Percentiles rank a stretch among this genome's conserved stretches.
Conservation (phyloP, 495 filamentous ascomycete genomes). For the Hypoxylon fuscum region DNA sequence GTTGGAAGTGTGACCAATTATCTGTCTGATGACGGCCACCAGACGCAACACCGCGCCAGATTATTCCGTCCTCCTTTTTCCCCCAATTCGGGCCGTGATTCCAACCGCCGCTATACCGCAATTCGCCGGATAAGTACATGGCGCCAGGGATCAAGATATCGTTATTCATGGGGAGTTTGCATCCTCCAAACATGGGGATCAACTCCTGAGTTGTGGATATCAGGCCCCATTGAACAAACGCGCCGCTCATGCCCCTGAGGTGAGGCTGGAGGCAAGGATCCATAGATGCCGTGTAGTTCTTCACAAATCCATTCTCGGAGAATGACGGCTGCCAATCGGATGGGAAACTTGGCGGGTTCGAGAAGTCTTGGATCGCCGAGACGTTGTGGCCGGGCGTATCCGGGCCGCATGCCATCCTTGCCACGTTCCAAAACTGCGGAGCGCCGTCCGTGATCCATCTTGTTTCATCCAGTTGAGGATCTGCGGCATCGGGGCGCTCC, state of each 20-base stretch:
- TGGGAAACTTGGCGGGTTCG: conserved; percentile 48
- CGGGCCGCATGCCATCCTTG: no score
- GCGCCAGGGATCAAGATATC: conserved; percentile 82
- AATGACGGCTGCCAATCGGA: conserved; percentile 35
- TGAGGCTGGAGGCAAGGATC: conserved; percentile 69
- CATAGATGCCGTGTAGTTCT: conserved; percentile 68
- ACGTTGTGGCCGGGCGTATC: conserved; percentile 27
- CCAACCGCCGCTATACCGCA: conserved; percentile 65
- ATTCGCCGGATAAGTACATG: conserved; percentile 75
- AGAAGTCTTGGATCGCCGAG: conserved; percentile 48
- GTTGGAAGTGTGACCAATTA: conserved; percentile 75
- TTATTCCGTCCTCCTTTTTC: conserved; percentile 61
- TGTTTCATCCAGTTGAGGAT: no score
- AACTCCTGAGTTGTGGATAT: conserved; percentile 63
- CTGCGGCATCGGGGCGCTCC: no score
- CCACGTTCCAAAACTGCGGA: no score
- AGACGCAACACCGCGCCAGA: conserved; percentile 77
- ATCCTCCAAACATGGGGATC: conserved; percentile 78
- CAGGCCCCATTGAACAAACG: conserved; percentile 66
- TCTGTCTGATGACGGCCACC: conserved; percentile 67
- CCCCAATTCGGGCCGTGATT: conserved; percentile 63
- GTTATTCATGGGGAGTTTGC: conserved; percentile 80
- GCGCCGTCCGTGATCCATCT: no score
- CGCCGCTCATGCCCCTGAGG: conserved; percentile 70
- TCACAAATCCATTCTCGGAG: conserved; percentile 62